These are phyloP conservation scores for Thielaviopsis cerberus DNA, from an alignment of 2,329 filamentous ascomycete genomes.

Conservation along the genomic window DNA sequence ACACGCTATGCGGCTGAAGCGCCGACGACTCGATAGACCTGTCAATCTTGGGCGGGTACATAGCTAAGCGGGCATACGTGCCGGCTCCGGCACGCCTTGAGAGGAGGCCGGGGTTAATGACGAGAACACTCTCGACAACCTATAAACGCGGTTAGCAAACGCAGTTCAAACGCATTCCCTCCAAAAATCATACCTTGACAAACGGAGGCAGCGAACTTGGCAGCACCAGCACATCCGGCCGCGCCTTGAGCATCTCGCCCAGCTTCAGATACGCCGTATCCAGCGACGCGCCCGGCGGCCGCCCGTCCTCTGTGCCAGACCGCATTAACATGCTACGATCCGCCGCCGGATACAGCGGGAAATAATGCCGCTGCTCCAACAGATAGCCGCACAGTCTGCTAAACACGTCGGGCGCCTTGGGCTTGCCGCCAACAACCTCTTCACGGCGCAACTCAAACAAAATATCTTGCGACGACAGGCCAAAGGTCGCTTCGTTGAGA, in stretches of 20 bases:
- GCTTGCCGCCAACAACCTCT: slow-evolving; percentile 28
- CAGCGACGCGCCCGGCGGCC: slow-evolving; percentile 56
- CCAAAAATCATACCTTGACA: slow-evolving; percentile 47
- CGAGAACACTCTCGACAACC: slow-evolving; percentile 78
- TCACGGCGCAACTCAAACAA: slow-evolving; percentile 65
- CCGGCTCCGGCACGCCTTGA: slow-evolving; percentile 73
- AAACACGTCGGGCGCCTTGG: slow-evolving; percentile 31
- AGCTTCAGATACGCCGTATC: slow-evolving; percentile 74
- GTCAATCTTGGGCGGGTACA: slow-evolving; percentile 47
- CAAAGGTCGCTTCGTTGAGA: slow-evolving; percentile 71
- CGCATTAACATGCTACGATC: slow-evolving; percentile 49
- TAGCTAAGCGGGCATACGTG: slow-evolving; percentile 63
- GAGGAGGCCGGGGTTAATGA: slow-evolving; percentile 76
- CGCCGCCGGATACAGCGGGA: slow-evolving; percentile 69
- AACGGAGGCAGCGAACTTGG: slow-evolving; percentile 74
- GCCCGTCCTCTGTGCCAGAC: slow-evolving; percentile 38
- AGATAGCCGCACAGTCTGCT: slow-evolving; percentile 58
- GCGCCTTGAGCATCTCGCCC: slow-evolving; percentile 73
- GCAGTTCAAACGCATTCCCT: background rate
- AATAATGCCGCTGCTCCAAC: slow-evolving; percentile 79
- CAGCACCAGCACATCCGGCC: slow-evolving; percentile 67
- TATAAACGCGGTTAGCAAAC: slow-evolving; percentile 19
- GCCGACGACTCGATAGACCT: slow-evolving; percentile 33
- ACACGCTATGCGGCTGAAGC: slow-evolving; percentile 56
- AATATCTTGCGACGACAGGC: slow-evolving; percentile 66